Evolutionary conservation across 225 moss, liverwort and hornwort species (phyloP), one percentile per base, ranked within the genome.

Genomic region (Ulota crispa): DNA sequence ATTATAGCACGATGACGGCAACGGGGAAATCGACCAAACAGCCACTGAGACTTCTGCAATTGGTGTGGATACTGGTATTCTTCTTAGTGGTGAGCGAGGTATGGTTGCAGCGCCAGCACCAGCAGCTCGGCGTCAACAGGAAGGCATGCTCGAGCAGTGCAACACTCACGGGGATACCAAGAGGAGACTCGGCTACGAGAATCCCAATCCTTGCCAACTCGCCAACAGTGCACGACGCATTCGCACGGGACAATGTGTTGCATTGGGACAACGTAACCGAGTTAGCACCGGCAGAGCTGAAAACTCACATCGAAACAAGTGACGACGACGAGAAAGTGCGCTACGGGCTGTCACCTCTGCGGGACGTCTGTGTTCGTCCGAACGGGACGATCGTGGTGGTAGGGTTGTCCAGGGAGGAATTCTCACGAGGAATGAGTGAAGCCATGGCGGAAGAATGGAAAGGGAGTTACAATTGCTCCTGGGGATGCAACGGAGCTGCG

Each of bases 331-430:
- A 75, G 39, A 9, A 9, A 30, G 70, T 20, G 36, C 92, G 89
- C 73, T 96, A 89, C 65, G 94, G 91, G 67, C 65, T 95, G 37
- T 87, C 94, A 8, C 85, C 80, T 2, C 8, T 96, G 7, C 77
- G 80, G 32, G 87, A 96, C 41, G 88, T 90, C 5, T 99, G 99
- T 80, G 84, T 93, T 65, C 88, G 92, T 37, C 96, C 99, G 18
- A 88, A 93, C 28, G 99, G 99, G 8, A 85, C 89, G 5, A 86
- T 99, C 37, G 91, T 99, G 68, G 89, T 93, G 82, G 90, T 99
- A 19, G 92, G 96, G 23, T 43, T 89, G 59, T 73, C 92, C 11
- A 83, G 70, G 24, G 83, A 81, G 2, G 92, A 93, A 9, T 91
- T 96, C 62, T 19, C 66, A 16, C 66, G 69, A 62, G 63, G 75